phyloP scores from a whole-genome alignment of 345 rosid species.

The Erucastrum elatum region DNA sequence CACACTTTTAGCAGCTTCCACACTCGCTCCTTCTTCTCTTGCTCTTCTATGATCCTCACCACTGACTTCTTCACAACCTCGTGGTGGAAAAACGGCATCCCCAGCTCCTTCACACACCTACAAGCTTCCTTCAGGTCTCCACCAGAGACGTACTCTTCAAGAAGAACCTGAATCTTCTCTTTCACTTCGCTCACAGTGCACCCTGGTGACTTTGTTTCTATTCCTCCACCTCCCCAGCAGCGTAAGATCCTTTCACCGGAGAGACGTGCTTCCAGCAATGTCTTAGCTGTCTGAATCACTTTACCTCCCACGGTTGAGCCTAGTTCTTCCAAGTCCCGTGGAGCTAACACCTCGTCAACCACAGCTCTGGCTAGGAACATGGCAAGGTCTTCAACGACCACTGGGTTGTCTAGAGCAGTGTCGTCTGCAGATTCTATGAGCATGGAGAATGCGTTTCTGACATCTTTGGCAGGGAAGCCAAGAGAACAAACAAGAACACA shows the following conservation, averaged over 20 bases:
- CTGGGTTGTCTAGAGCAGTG: constrained; percentile 76
- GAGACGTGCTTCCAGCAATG: constrained; percentile 70
- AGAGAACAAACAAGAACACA: constrained; percentile 72
- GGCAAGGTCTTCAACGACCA: constrained; percentile 81
- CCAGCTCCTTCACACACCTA: constrained; percentile 77
- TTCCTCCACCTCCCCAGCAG: constrained; percentile 82
- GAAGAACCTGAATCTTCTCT: constrained; percentile 59
- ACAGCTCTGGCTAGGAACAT: constrained; percentile 83
- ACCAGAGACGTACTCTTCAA: constrained; percentile 85
- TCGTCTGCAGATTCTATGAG: constrained; percentile 80
- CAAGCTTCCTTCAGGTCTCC: constrained; percentile 72
- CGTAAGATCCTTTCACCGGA: constrained; percentile 78
- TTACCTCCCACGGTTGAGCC: constrained; percentile 51
- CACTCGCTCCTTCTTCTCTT: constrained; percentile 51
- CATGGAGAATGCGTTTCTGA: constrained; percentile 61
- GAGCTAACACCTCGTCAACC: constrained; percentile 83
- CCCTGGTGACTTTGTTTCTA: constrained; percentile 49
- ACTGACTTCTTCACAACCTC: constrained; percentile 78
- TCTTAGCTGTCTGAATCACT: constrained; percentile 74
- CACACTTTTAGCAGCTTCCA: constrained; percentile 62
- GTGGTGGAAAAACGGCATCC: constrained; percentile 88
- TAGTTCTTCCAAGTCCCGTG: constrained; percentile 70
- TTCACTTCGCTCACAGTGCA: constrained; percentile 76
- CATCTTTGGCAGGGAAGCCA: constrained; percentile 68
- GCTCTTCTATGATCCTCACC: constrained; percentile 62